Conservation (phyloP, 768 basidiomycete genomes). For the Lepiota brunneoincarnata region DNA sequence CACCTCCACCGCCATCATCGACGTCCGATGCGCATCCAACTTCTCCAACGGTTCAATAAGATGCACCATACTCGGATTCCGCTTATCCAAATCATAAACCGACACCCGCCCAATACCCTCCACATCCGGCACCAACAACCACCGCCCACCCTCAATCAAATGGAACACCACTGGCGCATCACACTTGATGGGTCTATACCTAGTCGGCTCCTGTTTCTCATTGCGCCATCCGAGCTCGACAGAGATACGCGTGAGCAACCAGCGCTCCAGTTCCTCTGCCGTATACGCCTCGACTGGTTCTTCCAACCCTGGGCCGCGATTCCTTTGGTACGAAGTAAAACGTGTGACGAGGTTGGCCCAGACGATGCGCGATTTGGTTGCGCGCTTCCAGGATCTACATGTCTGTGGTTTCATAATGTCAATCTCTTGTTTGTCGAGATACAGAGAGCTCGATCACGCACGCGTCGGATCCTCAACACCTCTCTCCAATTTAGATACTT, state of each 20-base stretch:
- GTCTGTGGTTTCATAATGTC: neutral
- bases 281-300: constrained; percentile 11
- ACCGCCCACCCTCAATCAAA: constrained; percentile 10
- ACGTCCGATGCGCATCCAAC: constrained; percentile 8
- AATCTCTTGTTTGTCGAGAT: neutral
- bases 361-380: constrained; percentile 7
- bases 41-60: constrained; percentile 11
- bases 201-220: constrained; percentile 9
- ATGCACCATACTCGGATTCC: neutral
- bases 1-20: constrained; percentile 11
- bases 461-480: constrained; percentile 11
- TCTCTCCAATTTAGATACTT: constrained; percentile 11
- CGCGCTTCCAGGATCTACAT: constrained; percentile 13
- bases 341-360: constrained; percentile 9
- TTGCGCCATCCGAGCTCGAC: constrained; percentile 12
- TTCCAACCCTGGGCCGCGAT: constrained; percentile 4
- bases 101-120: constrained; percentile 10
- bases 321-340: constrained; percentile 2
- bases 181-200: constrained; percentile 9
- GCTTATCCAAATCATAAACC: constrained; percentile 10
- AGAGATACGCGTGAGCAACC: constrained; percentile 8
- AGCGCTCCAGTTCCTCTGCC: constrained; percentile 8
- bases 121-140: constrained; percentile 11
- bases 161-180: constrained; percentile 4
- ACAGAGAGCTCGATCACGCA: neutral